Evolutionary conservation across 2,329 filamentous ascomycete genomes (phyloP), one percentile per base, ranked within the genome.

Genomic region (Cytospora paraplurivora): DNA sequence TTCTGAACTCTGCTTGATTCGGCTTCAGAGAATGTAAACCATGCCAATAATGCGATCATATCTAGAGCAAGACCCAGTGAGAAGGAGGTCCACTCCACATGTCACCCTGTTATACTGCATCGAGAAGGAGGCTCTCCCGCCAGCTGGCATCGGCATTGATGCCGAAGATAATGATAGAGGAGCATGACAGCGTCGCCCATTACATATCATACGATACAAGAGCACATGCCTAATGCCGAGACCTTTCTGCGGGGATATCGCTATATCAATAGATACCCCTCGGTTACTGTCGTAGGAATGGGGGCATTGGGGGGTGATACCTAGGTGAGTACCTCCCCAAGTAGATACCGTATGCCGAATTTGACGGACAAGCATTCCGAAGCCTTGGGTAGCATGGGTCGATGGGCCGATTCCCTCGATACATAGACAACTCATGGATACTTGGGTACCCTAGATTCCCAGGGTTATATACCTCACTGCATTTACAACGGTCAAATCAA

Each of bases 1-100:
- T 2, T 27, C 27, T n/a, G 27, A 27, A 27, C 27, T 27, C 27
- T 4, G 27, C 27, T 27, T 3, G 27, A 27, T 27, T 27, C 27
- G 27, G 2, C 27, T 27, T 27, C 27, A 27, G 27, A 27, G 27
- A 27, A 27, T 27, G 27, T 27, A 27, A 27, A 2, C 4, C 27
- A 27, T 27, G 27, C 27, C 2, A 27, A 27, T 27, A 27, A 27
- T 27, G 27, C 27, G 35, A 13, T 19, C 7, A 12, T 6, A 13
- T 35, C 19, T 19, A 19, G 41, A 5, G 57, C 56, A 49, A 53
- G 58, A 47, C 57, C 62, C 58, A 62, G 58, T 58, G 35, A 56
- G 17, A 34, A 17, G n/a, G 27, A 51, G 53, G 49, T 49, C 50
- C 47, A 49, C 50, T 35, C 4, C 27, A 27, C 27, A 27, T 27